Percentiles rank a stretch among this genome's conserved stretches.
phyloP scores from a whole-genome alignment of 1,284 basidiomycete genomes.

The Pseudozyma flocculosa region DNA sequence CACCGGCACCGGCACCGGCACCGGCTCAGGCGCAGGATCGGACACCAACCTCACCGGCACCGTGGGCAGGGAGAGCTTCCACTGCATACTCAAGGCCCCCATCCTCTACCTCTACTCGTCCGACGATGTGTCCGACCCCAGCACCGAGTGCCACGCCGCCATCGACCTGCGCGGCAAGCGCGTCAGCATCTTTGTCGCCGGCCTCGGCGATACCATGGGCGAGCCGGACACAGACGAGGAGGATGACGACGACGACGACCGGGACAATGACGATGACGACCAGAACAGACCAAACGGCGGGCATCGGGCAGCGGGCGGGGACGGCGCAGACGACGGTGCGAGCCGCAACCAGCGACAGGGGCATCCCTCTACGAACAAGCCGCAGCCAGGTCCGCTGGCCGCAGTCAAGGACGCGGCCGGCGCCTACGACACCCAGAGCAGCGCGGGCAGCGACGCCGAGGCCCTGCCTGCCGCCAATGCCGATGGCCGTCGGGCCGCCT shows the following conservation, averaged over 20 bases:
- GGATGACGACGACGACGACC: constrained; percentile 1
- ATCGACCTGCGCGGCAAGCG: constrained; percentile 52
- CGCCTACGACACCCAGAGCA: not conserved
- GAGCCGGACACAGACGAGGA: constrained; percentile 21
- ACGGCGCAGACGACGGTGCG: not conserved
- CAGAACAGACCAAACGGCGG: not conserved
- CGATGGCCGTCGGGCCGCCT: not conserved
- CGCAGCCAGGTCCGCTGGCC: not conserved
- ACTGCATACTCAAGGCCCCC: constrained; percentile 51
- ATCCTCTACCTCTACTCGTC: constrained; percentile 56
- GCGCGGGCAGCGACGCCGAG: not conserved
- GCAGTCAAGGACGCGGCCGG: not conserved
- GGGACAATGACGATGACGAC: constrained; percentile 3
- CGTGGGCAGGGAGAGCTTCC: constrained; percentile 39
- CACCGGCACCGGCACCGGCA: too few species aligned
- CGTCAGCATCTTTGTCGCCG: constrained; percentile 48
- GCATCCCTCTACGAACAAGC: not conserved
- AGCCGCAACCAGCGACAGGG: too few species aligned
- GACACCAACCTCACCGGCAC: constrained; percentile 1
- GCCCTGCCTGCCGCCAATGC: not conserved
- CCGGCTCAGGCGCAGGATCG: too few species aligned
- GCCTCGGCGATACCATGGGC: constrained; percentile 47
- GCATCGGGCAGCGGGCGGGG: too few species aligned
- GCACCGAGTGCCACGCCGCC: constrained; percentile 51
- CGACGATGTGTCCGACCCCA: constrained; percentile 35